Evolutionary conservation across 192 early-diverging fungal species (phyloP).

Genomic region (Helicostylum pulchrum): DNA sequence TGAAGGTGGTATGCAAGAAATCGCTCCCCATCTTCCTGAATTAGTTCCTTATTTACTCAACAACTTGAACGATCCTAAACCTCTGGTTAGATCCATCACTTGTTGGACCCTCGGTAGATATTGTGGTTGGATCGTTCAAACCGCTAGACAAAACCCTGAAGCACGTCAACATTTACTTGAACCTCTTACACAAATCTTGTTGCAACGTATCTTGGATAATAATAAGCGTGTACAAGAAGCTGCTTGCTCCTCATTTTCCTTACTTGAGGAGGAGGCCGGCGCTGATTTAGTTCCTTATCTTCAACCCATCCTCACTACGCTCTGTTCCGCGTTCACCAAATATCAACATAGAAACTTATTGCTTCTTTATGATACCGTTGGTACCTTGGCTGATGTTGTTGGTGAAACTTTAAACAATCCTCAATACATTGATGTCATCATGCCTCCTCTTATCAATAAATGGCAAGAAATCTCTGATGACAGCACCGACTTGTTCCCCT

Average conservation of each 20-base stretch:
- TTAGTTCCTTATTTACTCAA: slow-evolving; percentile 84
- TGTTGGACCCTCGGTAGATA: slow-evolving; percentile 99
- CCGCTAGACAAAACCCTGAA: slow-evolving; percentile 26
- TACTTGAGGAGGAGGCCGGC: slow-evolving; percentile 90
- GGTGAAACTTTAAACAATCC: slow-evolving; percentile 77
- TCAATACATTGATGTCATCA: slow-evolving; percentile 77
- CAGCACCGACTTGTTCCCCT: slow-evolving; percentile 91
- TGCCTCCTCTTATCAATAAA: slow-evolving; percentile 83
- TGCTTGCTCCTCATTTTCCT: slow-evolving; percentile 94
- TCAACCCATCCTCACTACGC: slow-evolving; percentile 78
- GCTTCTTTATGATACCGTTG: slow-evolving; percentile 95
- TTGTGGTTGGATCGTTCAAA: slow-evolving; percentile 26
- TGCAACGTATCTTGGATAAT: slow-evolving; percentile 82
- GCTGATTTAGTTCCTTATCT: slow-evolving; percentile 82
- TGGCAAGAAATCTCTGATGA: slow-evolving; percentile 81
- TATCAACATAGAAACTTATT: slow-evolving; percentile 97
- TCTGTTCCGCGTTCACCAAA: slow-evolving; percentile 78
- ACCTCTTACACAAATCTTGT: slow-evolving; percentile 76
- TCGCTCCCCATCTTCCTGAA: slow-evolving; percentile 84
- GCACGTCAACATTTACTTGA: slow-evolving; percentile 67
- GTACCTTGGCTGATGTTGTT: slow-evolving; percentile 95
- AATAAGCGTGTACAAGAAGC: slow-evolving; percentile 99
- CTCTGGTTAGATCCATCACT: slow-evolving; percentile 93
- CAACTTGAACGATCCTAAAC: slow-evolving; percentile 80
- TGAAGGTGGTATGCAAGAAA: slow-evolving; percentile 89